Percentiles rank a stretch among this genome's conserved stretches.
phyloP scores from a whole-genome alignment of 2,329 filamentous ascomycete genomes.

The Cytospora piceae region DNA sequence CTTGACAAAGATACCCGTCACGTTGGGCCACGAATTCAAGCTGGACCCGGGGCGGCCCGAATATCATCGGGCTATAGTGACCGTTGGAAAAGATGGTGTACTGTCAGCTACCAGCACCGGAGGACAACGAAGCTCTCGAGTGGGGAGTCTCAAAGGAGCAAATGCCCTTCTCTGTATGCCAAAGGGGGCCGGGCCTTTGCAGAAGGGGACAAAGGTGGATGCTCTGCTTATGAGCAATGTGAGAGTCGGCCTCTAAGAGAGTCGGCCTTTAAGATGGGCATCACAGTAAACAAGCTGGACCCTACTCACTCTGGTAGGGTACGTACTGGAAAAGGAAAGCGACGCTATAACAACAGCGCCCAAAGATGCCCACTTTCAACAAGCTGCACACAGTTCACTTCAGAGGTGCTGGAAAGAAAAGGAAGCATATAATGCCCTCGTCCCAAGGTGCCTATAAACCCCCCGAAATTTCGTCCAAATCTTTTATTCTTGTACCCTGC shows the following conservation, averaged over 20 bases:
- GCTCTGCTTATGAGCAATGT: conserved; percentile 75
- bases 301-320: background rate
- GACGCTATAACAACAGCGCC: background rate
- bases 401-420: background rate
- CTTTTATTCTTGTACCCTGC: background rate
- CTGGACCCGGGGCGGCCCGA: conserved; percentile 79
- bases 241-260: conserved; percentile 35
- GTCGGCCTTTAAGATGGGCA: conserved; percentile 28
- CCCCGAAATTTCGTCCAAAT: background rate
- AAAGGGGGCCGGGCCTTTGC: conserved; percentile 63
- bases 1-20: conserved; percentile 72
- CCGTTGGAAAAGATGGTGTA: conserved; percentile 65
- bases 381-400: background rate
- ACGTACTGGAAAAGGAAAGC: background rate
- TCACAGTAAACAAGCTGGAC: background rate
- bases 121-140: conserved; percentile 83
- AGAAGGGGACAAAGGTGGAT: conserved; percentile 71
- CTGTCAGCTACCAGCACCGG: conserved; percentile 83
- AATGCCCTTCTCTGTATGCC: conserved; percentile 85
- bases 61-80: conserved; percentile 85
- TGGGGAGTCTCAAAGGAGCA: conserved; percentile 85
- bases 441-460: background rate
- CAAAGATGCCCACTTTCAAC: background rate
- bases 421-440: background rate
- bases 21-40: conserved; percentile 71